Conservation (phyloP, 2,329 filamentous ascomycete genomes). For the Podosphaera fusca region DNA sequence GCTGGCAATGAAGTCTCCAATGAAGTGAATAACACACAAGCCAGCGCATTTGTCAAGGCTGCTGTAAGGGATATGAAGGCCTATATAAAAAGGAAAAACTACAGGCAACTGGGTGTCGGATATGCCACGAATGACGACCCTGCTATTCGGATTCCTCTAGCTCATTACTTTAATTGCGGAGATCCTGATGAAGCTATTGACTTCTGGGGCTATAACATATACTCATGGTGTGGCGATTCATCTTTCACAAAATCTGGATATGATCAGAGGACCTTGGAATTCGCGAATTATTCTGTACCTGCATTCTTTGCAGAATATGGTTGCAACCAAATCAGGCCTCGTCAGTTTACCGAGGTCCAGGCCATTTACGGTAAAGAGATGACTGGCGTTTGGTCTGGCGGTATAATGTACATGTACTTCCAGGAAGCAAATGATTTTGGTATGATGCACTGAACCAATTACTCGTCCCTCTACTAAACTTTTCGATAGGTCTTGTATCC, state of each 20-base stretch:
- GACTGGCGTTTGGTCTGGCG: slow-evolving; percentile 74
- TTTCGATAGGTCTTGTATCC: slow-evolving; percentile 37
- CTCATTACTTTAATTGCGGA: slow-evolving; percentile 89
- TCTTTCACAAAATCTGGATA: slow-evolving; percentile 58
- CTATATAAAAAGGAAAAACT: slow-evolving; percentile 2
- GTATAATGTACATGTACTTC: slow-evolving; percentile 98
- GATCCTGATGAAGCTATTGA: slow-evolving; percentile 47
- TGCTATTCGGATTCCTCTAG: slow-evolving; percentile 57
- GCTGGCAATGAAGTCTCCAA: slow-evolving; percentile 96
- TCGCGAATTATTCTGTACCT: slow-evolving; percentile 70
- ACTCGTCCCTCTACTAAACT: slow-evolving; percentile 7
- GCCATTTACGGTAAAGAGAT: slow-evolving; percentile 64
- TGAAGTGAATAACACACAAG: slow-evolving; percentile 64
- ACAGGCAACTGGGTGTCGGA: slow-evolving; percentile 2
- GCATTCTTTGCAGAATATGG: slow-evolving; percentile 98
- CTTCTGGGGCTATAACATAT: slow-evolving; percentile 99
- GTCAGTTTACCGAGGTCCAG: slow-evolving; percentile 65
- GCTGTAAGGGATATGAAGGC: slow-evolving; percentile 3
- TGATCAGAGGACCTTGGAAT: slow-evolving; percentile 62
- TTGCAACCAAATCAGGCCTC: slow-evolving; percentile 51
- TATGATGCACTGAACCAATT: slow-evolving; percentile 15
- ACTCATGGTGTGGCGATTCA: slow-evolving; percentile 91
- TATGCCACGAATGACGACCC: slow-evolving; percentile 26
- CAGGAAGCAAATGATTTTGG: slow-evolving; percentile 79
- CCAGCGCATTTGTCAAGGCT: slow-evolving; percentile 77